Evolutionary conservation across 495 filamentous ascomycete genomes (phyloP).

Genomic region (Entonaema liquescens): DNA sequence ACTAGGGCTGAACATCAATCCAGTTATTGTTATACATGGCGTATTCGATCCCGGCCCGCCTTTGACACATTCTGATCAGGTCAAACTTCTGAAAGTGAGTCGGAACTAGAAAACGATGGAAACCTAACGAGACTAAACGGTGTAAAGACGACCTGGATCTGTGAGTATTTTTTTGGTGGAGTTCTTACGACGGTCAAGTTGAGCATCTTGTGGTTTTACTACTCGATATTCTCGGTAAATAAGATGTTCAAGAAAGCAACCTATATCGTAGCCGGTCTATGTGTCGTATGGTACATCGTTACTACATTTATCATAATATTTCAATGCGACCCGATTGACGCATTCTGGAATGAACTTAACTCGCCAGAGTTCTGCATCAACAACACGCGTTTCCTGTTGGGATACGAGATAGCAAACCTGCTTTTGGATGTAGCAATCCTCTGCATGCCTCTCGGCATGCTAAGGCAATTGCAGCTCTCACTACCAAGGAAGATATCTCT

Average conservation of each 20-base stretch:
- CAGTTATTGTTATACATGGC: not conserved
- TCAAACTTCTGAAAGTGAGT: not conserved
- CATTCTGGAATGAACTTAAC: not conserved
- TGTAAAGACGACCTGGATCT: not conserved
- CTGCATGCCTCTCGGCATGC: not conserved
- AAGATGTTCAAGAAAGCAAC: not conserved
- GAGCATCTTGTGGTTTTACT: constrained; percentile 1
- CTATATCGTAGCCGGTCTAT: not conserved
- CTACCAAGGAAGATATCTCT: not conserved
- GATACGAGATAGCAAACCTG: not conserved
- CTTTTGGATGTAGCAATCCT: not conserved
- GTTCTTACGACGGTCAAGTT: not conserved
- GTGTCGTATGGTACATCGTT: not conserved
- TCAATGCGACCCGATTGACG: not conserved
- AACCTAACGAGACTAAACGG: not conserved
- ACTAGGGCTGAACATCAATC: not conserved
- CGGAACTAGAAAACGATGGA: not conserved
- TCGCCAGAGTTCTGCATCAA: not conserved
- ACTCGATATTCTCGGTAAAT: not conserved
- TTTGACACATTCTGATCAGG: not conserved
- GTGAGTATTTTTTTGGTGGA: not conserved
- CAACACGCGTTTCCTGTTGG: not conserved
- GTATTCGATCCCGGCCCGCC: not conserved
- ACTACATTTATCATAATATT: not conserved
- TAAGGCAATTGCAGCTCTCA: not conserved